Conservation (phyloP, 2,329 filamentous ascomycete species). For the Emmonsiellopsis sp. region DNA sequence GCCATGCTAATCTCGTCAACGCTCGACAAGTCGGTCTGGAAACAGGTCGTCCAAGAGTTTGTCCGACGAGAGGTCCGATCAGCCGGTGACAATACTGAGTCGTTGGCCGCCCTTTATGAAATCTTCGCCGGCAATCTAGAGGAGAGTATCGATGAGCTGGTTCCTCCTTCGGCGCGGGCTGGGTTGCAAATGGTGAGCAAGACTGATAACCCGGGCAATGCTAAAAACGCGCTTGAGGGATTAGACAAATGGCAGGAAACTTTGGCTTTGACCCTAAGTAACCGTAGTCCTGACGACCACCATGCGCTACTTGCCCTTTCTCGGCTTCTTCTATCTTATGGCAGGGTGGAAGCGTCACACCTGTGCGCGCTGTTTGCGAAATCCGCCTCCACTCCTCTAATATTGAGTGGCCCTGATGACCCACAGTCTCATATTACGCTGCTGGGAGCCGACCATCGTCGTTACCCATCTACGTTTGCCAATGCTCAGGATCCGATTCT, state of each 20-base stretch:
- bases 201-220: constrained; percentile 45
- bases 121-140: constrained; percentile 89
- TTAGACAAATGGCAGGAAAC: constrained; percentile 94
- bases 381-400: constrained; percentile 38
- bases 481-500: constrained; percentile 79
- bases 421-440: constrained; percentile 68
- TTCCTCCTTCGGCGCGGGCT: constrained; percentile 82
- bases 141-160: constrained; percentile 90
- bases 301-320: constrained; percentile 72
- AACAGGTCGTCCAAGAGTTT: constrained; percentile 90
- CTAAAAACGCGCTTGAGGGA: constrained; percentile 69
- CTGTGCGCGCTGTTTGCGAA: constrained; percentile 87
- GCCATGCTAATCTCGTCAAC: constrained; percentile 86
- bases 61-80: constrained; percentile 89
- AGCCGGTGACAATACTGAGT: constrained; percentile 68
- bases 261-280: constrained; percentile 72
- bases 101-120: constrained; percentile 84
- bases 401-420: constrained; percentile 80
- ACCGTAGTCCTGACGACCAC: constrained; percentile 71
- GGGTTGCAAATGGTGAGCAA: constrained; percentile 85
- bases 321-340: constrained; percentile 72
- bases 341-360: constrained; percentile 82
- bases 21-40: constrained; percentile 65
- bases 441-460: constrained; percentile 72
- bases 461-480: constrained; percentile 60